Evolutionary conservation across 495 filamentous ascomycete genomes (phyloP).

Genomic region (Xylaria acuta): DNA sequence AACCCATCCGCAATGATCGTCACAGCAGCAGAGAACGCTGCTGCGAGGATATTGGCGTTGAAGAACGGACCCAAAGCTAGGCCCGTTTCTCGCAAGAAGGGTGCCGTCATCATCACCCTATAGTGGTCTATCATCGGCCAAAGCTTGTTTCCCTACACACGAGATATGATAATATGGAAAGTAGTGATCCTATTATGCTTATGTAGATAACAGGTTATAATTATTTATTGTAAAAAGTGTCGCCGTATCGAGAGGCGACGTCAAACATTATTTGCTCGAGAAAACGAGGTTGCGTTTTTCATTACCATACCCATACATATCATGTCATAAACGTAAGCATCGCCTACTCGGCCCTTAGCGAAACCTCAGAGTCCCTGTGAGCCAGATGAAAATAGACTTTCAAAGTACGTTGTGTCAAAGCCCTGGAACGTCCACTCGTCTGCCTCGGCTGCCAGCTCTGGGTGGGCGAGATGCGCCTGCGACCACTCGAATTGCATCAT

Average conservation of each 20-base stretch:
- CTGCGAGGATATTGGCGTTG: constrained; percentile 51
- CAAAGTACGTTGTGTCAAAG: constrained; percentile 47
- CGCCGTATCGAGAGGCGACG: not conserved
- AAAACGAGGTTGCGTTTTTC: not conserved
- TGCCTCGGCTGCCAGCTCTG: constrained; percentile 41
- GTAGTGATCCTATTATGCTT: not conserved
- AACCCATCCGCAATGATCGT: constrained; percentile 69
- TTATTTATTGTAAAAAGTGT: constrained; percentile 16
- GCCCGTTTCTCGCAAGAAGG: constrained; percentile 26
- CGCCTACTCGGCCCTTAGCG: not conserved
- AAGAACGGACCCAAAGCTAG: constrained; percentile 23
- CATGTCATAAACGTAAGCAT: not conserved
- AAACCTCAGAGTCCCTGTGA: not conserved
- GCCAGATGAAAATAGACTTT: constrained; percentile 36
- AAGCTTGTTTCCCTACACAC: not conserved
- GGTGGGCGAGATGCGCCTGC: constrained; percentile 26
- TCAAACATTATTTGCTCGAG: not conserved
- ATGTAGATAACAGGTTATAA: not conserved
- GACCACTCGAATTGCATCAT: constrained; percentile 44
- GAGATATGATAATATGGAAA: not conserved
- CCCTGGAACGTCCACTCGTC: constrained; percentile 52
- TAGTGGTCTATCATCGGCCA: constrained; percentile 22
- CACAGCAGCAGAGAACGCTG: constrained; percentile 62
- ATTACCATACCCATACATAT: not conserved
- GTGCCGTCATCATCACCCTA: constrained; percentile 33